Percentiles rank a stretch among this genome's conserved stretches.
Conservation (phyloP, 345 rosid species). For the Dovyalis caffra region DNA sequence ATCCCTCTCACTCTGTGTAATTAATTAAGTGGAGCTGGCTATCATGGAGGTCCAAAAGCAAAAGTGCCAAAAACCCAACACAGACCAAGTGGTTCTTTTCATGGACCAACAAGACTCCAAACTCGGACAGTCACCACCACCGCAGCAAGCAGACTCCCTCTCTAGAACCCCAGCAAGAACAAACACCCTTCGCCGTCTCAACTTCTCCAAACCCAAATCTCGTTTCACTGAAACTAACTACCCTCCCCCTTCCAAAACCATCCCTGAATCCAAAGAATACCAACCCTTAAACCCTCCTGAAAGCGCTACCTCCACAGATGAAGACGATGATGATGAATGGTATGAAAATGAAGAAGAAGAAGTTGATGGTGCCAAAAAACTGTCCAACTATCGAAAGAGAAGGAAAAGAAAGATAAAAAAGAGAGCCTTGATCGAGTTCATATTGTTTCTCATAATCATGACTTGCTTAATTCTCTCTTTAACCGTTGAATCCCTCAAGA, state of each 20-base stretch:
- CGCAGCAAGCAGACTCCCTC: background rate
- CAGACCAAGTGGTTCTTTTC: slow-evolving; percentile 33
- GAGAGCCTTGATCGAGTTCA: slow-evolving; percentile 35
- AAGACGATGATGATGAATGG: slow-evolving; percentile 32
- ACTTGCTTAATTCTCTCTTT: slow-evolving; percentile 38
- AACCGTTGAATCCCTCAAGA: slow-evolving; percentile 21
- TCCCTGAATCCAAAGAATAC: slow-evolving; percentile 9
- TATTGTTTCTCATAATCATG: slow-evolving; percentile 35
- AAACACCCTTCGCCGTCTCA: slow-evolving; percentile 33
- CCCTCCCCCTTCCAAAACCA: slow-evolving; percentile 14
- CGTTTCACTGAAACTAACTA: slow-evolving; percentile 38
- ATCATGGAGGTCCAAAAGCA: slow-evolving; percentile 9
- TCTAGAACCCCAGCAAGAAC: background rate
- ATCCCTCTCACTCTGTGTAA: background rate
- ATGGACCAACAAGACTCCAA: slow-evolving; percentile 21
- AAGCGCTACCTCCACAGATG: slow-evolving; percentile 10
- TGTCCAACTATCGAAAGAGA: background rate
- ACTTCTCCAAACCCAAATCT: slow-evolving; percentile 49
- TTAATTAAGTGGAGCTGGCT: background rate
- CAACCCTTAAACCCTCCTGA: slow-evolving; percentile 3
- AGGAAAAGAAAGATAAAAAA: slow-evolving; percentile 26
- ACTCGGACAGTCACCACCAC: background rate
- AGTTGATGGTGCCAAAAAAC: background rate
- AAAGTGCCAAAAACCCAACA: background rate
- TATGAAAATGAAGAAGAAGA: slow-evolving; percentile 13